Evolutionary conservation across 2,329 filamentous ascomycete genomes (phyloP).

Genomic region (Exophiala spinifera): DNA sequence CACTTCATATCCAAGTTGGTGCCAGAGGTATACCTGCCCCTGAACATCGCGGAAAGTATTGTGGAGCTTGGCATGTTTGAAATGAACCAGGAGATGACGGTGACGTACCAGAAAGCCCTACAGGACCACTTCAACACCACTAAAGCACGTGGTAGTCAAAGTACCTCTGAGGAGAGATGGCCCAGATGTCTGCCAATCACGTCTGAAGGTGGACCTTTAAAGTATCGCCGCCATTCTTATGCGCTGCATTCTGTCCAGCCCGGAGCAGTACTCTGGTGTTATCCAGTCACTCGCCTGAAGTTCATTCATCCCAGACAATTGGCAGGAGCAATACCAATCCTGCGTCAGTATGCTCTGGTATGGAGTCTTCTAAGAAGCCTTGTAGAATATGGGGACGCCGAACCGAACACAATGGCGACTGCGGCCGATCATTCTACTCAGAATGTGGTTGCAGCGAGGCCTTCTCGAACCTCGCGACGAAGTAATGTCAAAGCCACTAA

Average conservation of each 20-base stretch:
- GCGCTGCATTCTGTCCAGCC: conserved; percentile 43
- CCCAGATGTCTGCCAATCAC: conserved; percentile 35
- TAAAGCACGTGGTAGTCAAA: conserved; percentile 24
- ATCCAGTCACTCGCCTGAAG: conserved; percentile 39
- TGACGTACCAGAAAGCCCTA: conserved; percentile 28
- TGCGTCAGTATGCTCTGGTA: conserved; percentile 45
- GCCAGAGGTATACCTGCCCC: conserved; percentile 42
- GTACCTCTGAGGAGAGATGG: conserved; percentile 34
- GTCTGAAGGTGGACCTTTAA: conserved; percentile 32
- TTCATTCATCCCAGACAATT: conserved; percentile 47
- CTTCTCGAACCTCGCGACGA: conserved; percentile 12
- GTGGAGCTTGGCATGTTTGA: conserved; percentile 40
- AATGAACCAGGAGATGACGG: conserved; percentile 25
- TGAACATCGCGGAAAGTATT: conserved; percentile 41
- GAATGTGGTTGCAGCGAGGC: conserved; percentile 22
- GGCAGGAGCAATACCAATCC: conserved; percentile 42
- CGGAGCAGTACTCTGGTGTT: conserved; percentile 22
- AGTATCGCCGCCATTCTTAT: conserved; percentile 40
- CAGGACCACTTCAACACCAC: conserved; percentile 7
- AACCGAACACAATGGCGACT: conserved; percentile 11
- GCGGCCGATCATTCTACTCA: conserved; percentile 21
- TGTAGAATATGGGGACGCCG: conserved; percentile 31
- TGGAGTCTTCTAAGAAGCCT: conserved; percentile 39
- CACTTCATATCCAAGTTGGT: conserved; percentile 45
- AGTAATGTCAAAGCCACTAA: conserved; percentile 44